Evolutionary conservation across 1,284 basidiomycete species (phyloP).

Genomic region (Irpex sp.): DNA sequence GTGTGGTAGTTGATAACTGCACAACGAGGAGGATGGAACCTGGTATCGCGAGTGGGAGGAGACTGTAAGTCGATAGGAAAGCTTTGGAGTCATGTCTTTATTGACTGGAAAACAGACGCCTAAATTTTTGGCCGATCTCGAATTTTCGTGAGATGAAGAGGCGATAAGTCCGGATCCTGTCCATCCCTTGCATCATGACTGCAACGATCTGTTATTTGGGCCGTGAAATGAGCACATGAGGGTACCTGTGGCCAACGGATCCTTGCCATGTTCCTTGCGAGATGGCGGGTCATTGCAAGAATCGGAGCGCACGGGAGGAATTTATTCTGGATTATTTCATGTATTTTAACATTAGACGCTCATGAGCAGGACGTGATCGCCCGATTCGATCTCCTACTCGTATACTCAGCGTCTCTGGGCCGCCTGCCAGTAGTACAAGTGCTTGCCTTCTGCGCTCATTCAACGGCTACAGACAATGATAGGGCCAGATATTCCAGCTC

Average conservation of each 20-base stretch:
- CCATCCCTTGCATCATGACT: not conserved
- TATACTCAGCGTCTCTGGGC: not conserved
- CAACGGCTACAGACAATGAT: slow-evolving; percentile 7
- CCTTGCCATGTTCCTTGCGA: not conserved
- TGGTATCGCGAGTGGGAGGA: not conserved
- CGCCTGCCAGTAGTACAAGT: not conserved
- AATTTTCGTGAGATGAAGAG: not conserved
- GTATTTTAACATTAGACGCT: not conserved
- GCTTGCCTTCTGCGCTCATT: not conserved
- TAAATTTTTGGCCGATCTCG: not conserved
- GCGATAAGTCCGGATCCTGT: not conserved
- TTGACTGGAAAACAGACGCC: not conserved
- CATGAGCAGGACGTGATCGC: not conserved
- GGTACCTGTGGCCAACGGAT: not conserved
- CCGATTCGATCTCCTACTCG: not conserved
- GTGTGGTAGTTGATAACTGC: too few relatives aligned
- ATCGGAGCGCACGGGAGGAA: not conserved
- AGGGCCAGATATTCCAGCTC: slow-evolving; percentile 20
- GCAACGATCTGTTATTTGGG: not conserved
- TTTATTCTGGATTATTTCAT: not conserved
- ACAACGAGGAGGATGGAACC: too few relatives aligned
- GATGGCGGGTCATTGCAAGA: not conserved
- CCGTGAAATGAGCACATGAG: not conserved
- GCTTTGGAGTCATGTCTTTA: slow-evolving; percentile 1
- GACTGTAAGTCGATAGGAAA: not conserved